Base-by-base conservation (phyloP, 768 basidiomycete species). In the Xerocomellus chrysenteron region DNA sequence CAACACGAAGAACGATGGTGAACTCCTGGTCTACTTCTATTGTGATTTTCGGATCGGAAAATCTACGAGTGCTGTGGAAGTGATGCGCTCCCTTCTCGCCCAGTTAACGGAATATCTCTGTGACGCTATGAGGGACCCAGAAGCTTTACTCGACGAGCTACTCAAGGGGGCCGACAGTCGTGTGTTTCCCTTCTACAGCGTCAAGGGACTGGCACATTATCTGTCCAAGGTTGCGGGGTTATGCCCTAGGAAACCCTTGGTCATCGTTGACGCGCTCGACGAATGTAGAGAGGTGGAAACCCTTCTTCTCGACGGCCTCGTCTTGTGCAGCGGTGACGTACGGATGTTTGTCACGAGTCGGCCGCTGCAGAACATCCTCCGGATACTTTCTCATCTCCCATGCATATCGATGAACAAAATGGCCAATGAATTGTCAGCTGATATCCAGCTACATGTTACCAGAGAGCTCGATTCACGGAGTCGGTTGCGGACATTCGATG, bases 21-120 rank as follows among this genome's bases (percentile, higher is more conserved):
- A 54, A 16, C 1, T 44, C 7, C 10, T 65, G 24, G 53, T 28
- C 0, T 65, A 53, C 24, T 68, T 69, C 44, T 69, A 67, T 50
- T 69, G 68, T 5, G 63, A 68, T 46, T 69, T 69, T 39, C 53
- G 51, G 6, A 44, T 24, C 1, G 65, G 63, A 2, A 66, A 65
- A 2, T 4, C 3, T 28, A 5, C 54, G 3, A 52, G 51, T 8
- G 51, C 58, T 8, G 39, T 62, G 1, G 61, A 50, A 59, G 62
- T 65, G 19, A 21, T 21, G 21, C 21, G 61, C 6, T 65, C 65
- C 3, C 24, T 69, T 24, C 58, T 67, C 9, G n/a, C 52, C 0
- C 68, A 69, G 57, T 12, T 68, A 2, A n/a, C 21, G 1, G 12
- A 8, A 2, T 42, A 26, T 0, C 28, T 55, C 35, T 52, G 39